phyloP scores from a whole-genome alignment of 1,284 basidiomycete species.

The Ganoderma multipileum region DNA sequence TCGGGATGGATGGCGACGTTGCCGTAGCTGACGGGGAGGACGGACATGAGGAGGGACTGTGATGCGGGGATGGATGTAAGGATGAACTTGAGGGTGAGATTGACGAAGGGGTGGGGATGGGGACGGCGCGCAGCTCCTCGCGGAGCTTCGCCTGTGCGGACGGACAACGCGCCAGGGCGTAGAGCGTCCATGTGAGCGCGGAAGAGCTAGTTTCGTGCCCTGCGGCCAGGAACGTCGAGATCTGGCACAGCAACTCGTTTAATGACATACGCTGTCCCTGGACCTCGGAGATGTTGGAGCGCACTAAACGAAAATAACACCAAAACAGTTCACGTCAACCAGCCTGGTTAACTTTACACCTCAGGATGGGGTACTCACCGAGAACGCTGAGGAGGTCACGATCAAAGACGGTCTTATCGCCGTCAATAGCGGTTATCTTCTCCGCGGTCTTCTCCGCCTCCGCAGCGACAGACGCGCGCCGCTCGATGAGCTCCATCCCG shows the following conservation, averaged over 20 bases:
- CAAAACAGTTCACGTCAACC: no score
- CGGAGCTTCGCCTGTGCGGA: slow-evolving; percentile 65
- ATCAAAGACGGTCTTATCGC: slow-evolving; percentile 25
- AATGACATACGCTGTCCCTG: slow-evolving; percentile 64
- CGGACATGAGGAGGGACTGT: slow-evolving; percentile 9
- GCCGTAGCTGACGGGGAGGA: not conserved
- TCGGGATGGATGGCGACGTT: not conserved
- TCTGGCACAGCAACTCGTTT: slow-evolving; percentile 75
- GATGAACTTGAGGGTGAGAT: slow-evolving; percentile 24
- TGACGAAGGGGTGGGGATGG: slow-evolving; percentile 22
- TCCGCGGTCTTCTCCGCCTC: slow-evolving; percentile 11
- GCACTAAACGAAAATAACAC: slow-evolving; percentile 48
- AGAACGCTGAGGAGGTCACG: slow-evolving; percentile 62
- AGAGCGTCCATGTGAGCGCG: slow-evolving; percentile 77
- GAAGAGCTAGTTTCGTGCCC: slow-evolving; percentile 68
- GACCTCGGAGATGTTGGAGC: slow-evolving; percentile 60
- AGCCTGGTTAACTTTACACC: slow-evolving; percentile 31
- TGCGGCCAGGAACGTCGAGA: slow-evolving; percentile 79
- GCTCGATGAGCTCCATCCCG: slow-evolving; percentile 61
- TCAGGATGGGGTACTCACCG: slow-evolving; percentile 43
- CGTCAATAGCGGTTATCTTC: slow-evolving; percentile 20
- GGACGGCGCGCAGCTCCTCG: slow-evolving; percentile 50
- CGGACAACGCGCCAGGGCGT: slow-evolving; percentile 63
- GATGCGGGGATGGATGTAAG: not conserved
- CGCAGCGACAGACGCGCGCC: slow-evolving; percentile 41